Conservation (phyloP, 768 basidiomycete species). For the Lactarius tabidus region DNA sequence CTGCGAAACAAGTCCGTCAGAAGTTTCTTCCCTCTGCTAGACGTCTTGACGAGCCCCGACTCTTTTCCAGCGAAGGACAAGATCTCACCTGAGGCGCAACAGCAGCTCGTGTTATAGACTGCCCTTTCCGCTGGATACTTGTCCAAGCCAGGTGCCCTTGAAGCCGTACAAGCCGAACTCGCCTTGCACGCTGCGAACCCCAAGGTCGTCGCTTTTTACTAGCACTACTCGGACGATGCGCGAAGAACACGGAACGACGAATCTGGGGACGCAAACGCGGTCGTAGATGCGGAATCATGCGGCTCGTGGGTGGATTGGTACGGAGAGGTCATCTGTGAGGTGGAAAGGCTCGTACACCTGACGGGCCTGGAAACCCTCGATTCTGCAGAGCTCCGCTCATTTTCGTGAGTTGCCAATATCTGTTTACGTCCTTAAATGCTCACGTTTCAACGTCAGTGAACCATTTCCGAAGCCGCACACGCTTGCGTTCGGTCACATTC, state of each 20-base stretch:
- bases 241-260: conserved; percentile 28
- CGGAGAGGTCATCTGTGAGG: conserved; percentile 66
- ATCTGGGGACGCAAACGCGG: conserved; percentile 13
- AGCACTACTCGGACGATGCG: conserved; percentile 51
- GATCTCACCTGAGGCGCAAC: conserved; percentile 46
- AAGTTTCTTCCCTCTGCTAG: conserved; percentile 81
- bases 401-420: conserved; percentile 30
- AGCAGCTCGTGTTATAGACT: conserved; percentile 51
- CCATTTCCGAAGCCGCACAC: conserved; percentile 43
- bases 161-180: conserved; percentile 65
- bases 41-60: conserved; percentile 55
- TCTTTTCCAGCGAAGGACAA: conserved; percentile 34
- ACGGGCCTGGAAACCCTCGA: conserved; percentile 51
- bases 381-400: conserved; percentile 29
- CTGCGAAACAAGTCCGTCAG: conserved; percentile 79
- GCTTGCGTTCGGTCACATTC: conserved; percentile 76
- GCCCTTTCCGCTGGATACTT: conserved; percentile 47
- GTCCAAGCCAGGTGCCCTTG: conserved; percentile 45
- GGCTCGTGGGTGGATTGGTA: conserved; percentile 86
- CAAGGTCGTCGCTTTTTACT: conserved; percentile 79
- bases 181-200: conserved; percentile 77
- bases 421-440: background rate
- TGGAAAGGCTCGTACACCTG: conserved; percentile 52
- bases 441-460: conserved; percentile 26
- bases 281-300: conserved; percentile 37